Conservation (phyloP, 108 stramenopile genomes). For the Nitzschia putrida region DNA sequence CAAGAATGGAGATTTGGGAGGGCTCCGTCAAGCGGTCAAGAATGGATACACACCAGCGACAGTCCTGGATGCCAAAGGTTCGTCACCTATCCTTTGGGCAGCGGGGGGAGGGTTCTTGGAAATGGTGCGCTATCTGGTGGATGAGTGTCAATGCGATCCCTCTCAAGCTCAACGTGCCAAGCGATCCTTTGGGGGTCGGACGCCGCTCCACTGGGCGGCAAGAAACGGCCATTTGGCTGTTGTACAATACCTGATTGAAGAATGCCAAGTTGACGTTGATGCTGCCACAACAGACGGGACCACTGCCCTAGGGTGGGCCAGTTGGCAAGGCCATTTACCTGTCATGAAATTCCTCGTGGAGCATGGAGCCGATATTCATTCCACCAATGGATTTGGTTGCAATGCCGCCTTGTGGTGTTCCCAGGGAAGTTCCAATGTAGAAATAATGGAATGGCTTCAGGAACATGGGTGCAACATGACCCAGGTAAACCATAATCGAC, state of each 20-base stretch:
- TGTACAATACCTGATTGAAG: slow-evolving; percentile 58
- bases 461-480: slow-evolving; percentile 48
- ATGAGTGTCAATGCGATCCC: slow-evolving; percentile 58
- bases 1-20: slow-evolving; percentile 27
- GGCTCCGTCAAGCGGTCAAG: slow-evolving; percentile 17
- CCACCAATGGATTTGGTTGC: slow-evolving; percentile 73
- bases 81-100: slow-evolving; percentile 74
- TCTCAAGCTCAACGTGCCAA: slow-evolving; percentile 61
- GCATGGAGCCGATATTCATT: slow-evolving; percentile 56
- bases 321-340: slow-evolving; percentile 79
- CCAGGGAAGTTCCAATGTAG: slow-evolving; percentile 58
- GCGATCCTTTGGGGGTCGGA: slow-evolving; percentile 76
- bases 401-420: slow-evolving; percentile 83
- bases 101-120: slow-evolving; percentile 74
- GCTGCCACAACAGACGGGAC: slow-evolving; percentile 79
- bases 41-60: slow-evolving; percentile 22
- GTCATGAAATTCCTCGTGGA: slow-evolving; percentile 63
- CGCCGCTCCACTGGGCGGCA: slow-evolving; percentile 86
- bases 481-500: slow-evolving; percentile 73
- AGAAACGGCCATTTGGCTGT: slow-evolving; percentile 77
- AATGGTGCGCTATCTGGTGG: slow-evolving; percentile 58
- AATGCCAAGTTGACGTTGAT: slow-evolving; percentile 43
- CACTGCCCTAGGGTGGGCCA: slow-evolving; percentile 86
- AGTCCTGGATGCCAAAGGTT: slow-evolving; percentile 58
- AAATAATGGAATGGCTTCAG: slow-evolving; percentile 60